Base-by-base conservation (phyloP, 2,329 filamentous ascomycete species). In the Fusarium gaditjirri region DNA sequence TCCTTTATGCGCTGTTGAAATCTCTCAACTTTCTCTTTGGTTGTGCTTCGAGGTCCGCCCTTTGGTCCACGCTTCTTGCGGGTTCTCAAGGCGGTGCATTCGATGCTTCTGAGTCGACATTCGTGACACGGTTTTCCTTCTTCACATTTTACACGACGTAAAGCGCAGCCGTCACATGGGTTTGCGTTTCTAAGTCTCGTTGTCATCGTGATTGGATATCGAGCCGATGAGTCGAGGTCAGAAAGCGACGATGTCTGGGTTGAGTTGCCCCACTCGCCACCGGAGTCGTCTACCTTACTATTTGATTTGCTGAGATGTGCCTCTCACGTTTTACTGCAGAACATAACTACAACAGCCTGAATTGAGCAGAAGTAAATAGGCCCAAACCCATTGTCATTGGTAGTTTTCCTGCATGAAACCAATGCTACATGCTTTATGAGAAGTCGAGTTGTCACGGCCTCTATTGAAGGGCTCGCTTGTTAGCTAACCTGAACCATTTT, bases 61-160 rank as follows among this genome's bases (percentile, higher is more conserved):
- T 73, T 72, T 14, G 70, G 70, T 4, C 70, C 70, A 42, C 70
- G 70, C 42, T 72, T 72, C 54, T 58, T 73, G 33, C 70, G 49
- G 23, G 47, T 46, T 23, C 70, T 60, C 16, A 72, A 16, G 36
- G 55, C 43, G 1, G 70, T 72, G 46, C 70, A 72, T 33, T 72
- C 70, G 19, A 73, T 71, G 25, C 70, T 61, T 54, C 70, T 53
- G 25, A 72, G 12, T 11, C 57, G 70, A 54, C 70, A 72, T 19
- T 72, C 70, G 21, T 66, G 57, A 29, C 70, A 72, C 10, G 70
- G 70, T 10, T 61, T 73, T 21, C 61, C 58, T 31, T 72, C 70
- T 33, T 72, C 70, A 14, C 70, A 72, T 46, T 72, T 72, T 2
- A 72, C 70, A n/a, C 70, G 70, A 36, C 70, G 25, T 1, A 72